These are phyloP conservation scores for Ilex asprella DNA, from an alignment of 257 asterid species.

Conservation along the genomic window DNA sequence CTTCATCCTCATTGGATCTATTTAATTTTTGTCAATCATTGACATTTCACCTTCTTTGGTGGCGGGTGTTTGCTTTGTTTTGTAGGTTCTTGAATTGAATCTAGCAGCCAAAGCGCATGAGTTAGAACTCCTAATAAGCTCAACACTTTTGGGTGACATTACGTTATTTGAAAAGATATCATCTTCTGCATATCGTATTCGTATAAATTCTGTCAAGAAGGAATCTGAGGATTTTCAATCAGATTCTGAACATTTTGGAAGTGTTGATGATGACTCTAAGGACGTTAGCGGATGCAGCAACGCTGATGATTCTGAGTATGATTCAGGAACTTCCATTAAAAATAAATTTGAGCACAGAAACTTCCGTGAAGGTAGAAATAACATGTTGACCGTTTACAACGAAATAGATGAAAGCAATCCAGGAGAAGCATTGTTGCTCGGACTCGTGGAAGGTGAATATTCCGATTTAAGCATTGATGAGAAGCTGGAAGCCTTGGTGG, in stretches of 20 bases:
- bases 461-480: conserved; percentile 83
- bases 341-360: conserved; percentile 24
- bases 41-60: conserved; percentile 6
- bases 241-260: conserved; percentile 62
- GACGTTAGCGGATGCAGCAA: conserved; percentile 41
- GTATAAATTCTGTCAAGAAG: conserved; percentile 48
- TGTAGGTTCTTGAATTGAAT: conserved; percentile 74
- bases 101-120: conserved; percentile 41
- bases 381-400: conserved; percentile 27
- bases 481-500: conserved; percentile 63
- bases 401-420: conserved; percentile 98
- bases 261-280: conserved; percentile 69
- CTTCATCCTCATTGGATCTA: not conserved
- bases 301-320: conserved; percentile 50
- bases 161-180: conserved; percentile 92
- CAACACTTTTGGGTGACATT: conserved; percentile 77
- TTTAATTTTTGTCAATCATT: not conserved
- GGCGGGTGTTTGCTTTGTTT: conserved; percentile 13
- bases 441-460: conserved; percentile 96
- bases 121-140: conserved; percentile 55
- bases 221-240: conserved; percentile 53
- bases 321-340: conserved; percentile 41
- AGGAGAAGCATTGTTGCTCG: conserved; percentile 89
- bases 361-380: conserved; percentile 22
- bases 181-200: conserved; percentile 72